These are phyloP conservation scores for Coniferiporia weirii DNA, from an alignment of 1,284 basidiomycete species.

Conservation along the genomic window DNA sequence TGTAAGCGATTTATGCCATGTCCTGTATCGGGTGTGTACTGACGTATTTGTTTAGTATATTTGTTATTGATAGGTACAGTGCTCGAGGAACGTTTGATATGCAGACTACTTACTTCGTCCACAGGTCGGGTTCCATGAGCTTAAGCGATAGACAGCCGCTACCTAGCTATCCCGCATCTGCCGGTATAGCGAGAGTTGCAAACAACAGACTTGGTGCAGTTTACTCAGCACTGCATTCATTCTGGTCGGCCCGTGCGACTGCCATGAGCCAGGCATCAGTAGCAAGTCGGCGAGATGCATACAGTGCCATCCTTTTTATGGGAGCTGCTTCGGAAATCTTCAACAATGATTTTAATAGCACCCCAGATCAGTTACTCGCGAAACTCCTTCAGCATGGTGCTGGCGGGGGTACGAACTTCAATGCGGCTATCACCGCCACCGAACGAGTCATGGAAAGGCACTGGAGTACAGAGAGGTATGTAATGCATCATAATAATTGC, in stretches of 20 bases:
- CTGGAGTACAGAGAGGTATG: slow-evolving; percentile 54
- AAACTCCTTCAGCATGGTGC: slow-evolving; percentile 31
- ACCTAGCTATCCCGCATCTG: slow-evolving; percentile 38
- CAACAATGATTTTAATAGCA: slow-evolving; percentile 45
- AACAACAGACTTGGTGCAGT: slow-evolving; percentile 57
- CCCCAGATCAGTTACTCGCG: slow-evolving; percentile 42
- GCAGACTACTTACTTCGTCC: background rate
- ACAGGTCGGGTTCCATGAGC: slow-evolving; percentile 53
- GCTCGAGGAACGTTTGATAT: background rate
- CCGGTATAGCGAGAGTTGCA: slow-evolving; percentile 31
- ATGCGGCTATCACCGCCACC: slow-evolving; percentile 35
- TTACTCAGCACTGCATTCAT: slow-evolving; percentile 46
- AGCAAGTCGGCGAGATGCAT: slow-evolving; percentile 44
- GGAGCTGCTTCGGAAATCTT: slow-evolving; percentile 26
- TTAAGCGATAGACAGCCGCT: slow-evolving; percentile 39
- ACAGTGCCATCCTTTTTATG: slow-evolving; percentile 52
- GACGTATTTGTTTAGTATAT: slow-evolving; percentile 34
- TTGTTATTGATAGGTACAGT: slow-evolving; percentile 45
- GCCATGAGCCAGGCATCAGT: slow-evolving; percentile 23
- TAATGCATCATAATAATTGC: too few relatives aligned
- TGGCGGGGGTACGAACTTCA: slow-evolving; percentile 45
- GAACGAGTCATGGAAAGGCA: slow-evolving; percentile 38
- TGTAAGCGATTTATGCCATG: slow-evolving; percentile 35
- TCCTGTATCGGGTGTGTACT: background rate
- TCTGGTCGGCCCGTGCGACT: slow-evolving; percentile 47